Evolutionary conservation across 2,329 filamentous ascomycete species (phyloP), one percentile per base, ranked within the genome.

Genomic region (Paecilomyces niveus): DNA sequence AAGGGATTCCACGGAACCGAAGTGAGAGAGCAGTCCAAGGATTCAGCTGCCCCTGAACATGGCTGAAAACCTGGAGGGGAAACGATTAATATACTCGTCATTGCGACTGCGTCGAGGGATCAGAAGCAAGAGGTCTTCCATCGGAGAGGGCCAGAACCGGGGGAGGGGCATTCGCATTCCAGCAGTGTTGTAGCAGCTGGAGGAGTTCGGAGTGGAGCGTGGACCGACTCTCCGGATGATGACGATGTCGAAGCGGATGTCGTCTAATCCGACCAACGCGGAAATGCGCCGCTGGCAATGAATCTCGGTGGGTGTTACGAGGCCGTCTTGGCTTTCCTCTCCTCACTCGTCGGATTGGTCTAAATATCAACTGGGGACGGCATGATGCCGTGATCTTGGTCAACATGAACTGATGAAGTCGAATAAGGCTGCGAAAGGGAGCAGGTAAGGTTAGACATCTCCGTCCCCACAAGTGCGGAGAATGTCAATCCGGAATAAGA

Each of bases 391-490:
- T 45, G 39, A 18, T 45, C 39, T 18, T 18, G 39, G 15, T 2
- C 39, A 45, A 45, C n/a, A 6, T 45, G 39, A 13, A 13, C 57
- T 71, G 67, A 6, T 45, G 39, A 13, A 13, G 57, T 71, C 68
- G 55, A 59, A 59, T 59, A 57, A 45, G 5, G 39, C 9, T 18
- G n/a, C 18, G 9, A n/a, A 9, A 45, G 15, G 3, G n/a, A 33
- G 39, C n/a, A 45, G 15, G 18, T 45, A 18, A 45, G n/a, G n/a
- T 45, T 21, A 18, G 39, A 45, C 39, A 29, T 18, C 39, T 45
- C 39, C 39, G 39, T 45, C 39, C 39, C 39, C 39, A 18, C 39
- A 18, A 45, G 15, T 45, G 39, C n/a, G 39, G 39, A 45, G 5
- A 7, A 45, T 45, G 39, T 18, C 18, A 18, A 45, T 18, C 15